Percentiles rank a stretch among this genome's conserved stretches.
Conservation (phyloP, 2,329 filamentous ascomycete species). For the Microcera coccophila region DNA sequence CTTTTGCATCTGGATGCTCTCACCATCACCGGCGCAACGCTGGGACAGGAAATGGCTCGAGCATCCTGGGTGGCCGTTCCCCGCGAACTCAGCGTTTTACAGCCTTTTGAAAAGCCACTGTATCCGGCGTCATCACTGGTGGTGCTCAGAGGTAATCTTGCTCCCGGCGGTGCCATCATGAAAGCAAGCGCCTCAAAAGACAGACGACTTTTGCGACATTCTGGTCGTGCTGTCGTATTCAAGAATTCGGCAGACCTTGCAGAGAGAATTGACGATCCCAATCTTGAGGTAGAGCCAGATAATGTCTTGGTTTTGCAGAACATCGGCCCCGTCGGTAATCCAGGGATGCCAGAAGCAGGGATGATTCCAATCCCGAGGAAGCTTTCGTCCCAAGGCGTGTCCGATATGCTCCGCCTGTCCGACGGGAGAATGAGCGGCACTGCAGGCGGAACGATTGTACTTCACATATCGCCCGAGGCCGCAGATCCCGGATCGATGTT, state of each 20-base stretch:
- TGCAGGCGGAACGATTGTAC: slow-evolving; percentile 82
- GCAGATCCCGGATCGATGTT: slow-evolving; percentile 72
- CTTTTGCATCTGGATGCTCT: slow-evolving; percentile 72
- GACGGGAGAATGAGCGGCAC: slow-evolving; percentile 87
- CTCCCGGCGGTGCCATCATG: slow-evolving; percentile 77
- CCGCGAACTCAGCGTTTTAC: slow-evolving; percentile 49
- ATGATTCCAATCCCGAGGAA: slow-evolving; percentile 66
- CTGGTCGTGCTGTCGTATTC: slow-evolving; percentile 59
- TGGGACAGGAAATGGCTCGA: slow-evolving; percentile 72
- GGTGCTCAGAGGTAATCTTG: slow-evolving; percentile 78
- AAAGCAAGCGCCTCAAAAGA: slow-evolving; percentile 88
- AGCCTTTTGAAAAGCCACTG: slow-evolving; percentile 60
- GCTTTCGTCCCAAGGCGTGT: slow-evolving; percentile 67
- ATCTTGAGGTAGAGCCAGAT: slow-evolving; percentile 57
- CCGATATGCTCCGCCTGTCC: slow-evolving; percentile 78
- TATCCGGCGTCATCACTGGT: slow-evolving; percentile 76
- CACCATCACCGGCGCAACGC: slow-evolving; percentile 79
- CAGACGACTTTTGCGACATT: slow-evolving; percentile 49
- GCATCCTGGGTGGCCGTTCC: slow-evolving; percentile 57
- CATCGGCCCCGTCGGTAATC: slow-evolving; percentile 84
- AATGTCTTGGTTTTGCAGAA: slow-evolving; percentile 78
- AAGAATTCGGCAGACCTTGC: slow-evolving; percentile 72
- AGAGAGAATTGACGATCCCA: slow-evolving; percentile 52
- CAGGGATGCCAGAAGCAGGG: slow-evolving; percentile 87
- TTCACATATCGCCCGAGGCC: slow-evolving; percentile 84